Evolutionary conservation across 441 rosid species (phyloP).

Genomic region (Cnidoscolus chayamansa): DNA sequence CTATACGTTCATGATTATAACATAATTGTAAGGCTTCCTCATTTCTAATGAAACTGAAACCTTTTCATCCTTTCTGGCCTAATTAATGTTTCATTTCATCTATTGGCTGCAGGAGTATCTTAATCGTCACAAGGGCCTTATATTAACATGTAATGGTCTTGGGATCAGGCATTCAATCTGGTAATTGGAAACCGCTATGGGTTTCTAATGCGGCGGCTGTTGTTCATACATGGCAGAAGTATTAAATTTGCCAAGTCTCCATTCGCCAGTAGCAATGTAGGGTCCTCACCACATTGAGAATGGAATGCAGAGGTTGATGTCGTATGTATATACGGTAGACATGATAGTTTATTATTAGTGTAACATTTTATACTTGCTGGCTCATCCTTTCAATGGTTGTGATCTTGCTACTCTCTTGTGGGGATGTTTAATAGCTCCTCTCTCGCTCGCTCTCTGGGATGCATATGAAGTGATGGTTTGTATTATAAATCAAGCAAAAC

Average conservation of each 20-base stretch:
- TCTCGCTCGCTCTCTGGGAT: too few relatives aligned
- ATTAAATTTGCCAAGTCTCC: not conserved
- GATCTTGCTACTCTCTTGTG: not conserved
- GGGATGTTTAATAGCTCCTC: not conserved
- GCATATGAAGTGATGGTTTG: not conserved
- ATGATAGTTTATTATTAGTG: not conserved
- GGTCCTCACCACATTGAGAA: not conserved
- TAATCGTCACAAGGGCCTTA: conserved; percentile 76
- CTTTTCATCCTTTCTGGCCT: not conserved
- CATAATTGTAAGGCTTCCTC: conserved; percentile 37
- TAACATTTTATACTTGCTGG: not conserved
- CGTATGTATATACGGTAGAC: conserved; percentile 15
- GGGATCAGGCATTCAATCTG: conserved; percentile 75
- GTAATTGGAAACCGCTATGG: conserved; percentile 28
- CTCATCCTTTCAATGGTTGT: not conserved
- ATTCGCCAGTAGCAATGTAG: not conserved
- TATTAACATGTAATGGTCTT: conserved; percentile 89
- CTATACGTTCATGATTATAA: conserved; percentile 50
- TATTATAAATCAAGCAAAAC: not conserved
- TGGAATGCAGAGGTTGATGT: not conserved
- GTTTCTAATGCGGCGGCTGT: not conserved
- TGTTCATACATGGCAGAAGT: not conserved
- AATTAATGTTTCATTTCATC: not conserved
- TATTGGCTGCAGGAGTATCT: conserved; percentile 69
- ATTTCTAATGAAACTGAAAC: not conserved